These are phyloP conservation scores for Chlorokybus atmophyticus DNA, from an alignment of 139 green algal genomes.

Conservation along the genomic window DNA sequence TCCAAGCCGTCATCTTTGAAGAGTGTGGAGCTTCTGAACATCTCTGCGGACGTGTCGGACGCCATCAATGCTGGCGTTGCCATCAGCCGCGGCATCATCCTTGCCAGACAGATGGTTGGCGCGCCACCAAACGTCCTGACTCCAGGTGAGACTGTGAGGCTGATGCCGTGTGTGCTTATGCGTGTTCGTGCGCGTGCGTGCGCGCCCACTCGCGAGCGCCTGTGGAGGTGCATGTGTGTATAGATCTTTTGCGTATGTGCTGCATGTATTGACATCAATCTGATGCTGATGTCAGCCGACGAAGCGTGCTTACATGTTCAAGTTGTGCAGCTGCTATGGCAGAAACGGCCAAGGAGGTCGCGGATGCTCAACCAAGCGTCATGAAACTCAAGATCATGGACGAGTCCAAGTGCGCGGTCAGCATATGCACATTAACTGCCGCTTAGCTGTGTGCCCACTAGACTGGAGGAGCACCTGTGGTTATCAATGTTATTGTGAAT, in stretches of 20 bases:
- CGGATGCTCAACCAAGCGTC: conserved; percentile 35
- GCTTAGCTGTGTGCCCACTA: too few relatives aligned
- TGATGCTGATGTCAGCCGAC: too few relatives aligned
- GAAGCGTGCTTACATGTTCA: too few relatives aligned
- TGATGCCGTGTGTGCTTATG: background rate
- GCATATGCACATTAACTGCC: too few relatives aligned
- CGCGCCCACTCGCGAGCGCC: too few relatives aligned
- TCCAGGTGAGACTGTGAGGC: conserved; percentile 42
- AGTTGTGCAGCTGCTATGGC: conserved; percentile 43
- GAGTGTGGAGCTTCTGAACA: conserved; percentile 43
- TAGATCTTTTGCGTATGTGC: too few relatives aligned
- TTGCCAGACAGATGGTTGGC: conserved; percentile 77
- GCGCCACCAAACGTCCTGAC: conserved; percentile 88
- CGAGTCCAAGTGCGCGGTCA: conserved; percentile 64
- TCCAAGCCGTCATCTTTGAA: conserved; percentile 17
- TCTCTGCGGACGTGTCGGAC: conserved; percentile 8
- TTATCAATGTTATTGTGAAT: too few relatives aligned
- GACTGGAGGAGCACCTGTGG: too few relatives aligned
- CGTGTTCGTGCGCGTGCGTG: too few relatives aligned
- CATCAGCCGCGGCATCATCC: conserved; percentile 22
- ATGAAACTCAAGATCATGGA: conserved; percentile 63
- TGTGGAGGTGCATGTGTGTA: too few relatives aligned
- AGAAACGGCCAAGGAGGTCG: conserved; percentile 46
- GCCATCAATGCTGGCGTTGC: conserved; percentile 8
- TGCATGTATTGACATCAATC: too few relatives aligned